Evolutionary conservation across 2,329 filamentous ascomycete genomes (phyloP).

Genomic region (Cryphonectria japonica): DNA sequence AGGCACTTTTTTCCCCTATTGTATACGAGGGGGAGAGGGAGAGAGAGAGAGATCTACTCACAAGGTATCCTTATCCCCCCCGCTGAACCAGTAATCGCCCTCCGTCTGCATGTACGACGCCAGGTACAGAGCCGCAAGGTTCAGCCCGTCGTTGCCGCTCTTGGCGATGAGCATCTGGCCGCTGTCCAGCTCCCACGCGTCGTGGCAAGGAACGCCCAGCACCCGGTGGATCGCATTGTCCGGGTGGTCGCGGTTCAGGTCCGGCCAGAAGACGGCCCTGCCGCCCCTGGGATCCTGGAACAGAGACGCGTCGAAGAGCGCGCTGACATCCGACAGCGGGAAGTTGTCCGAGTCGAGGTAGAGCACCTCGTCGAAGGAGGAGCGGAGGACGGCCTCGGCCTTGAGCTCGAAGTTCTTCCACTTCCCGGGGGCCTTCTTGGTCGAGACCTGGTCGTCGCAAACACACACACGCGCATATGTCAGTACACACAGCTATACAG

Average conservation of each 20-base stretch:
- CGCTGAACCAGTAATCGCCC: slow-evolving; percentile 28
- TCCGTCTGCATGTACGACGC: slow-evolving; percentile 27
- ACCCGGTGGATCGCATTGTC: slow-evolving; percentile 28
- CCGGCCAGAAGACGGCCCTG: slow-evolving; percentile 26
- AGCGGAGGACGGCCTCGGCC: slow-evolving; percentile 26
- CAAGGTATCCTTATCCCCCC: slow-evolving; percentile 29
- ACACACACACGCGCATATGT: background rate
- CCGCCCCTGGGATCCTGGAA: slow-evolving; percentile 21
- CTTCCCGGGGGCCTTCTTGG: slow-evolving; percentile 23
- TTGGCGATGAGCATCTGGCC: slow-evolving; percentile 28
- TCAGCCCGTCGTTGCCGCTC: slow-evolving; percentile 26
- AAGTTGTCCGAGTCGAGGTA: slow-evolving; percentile 30
- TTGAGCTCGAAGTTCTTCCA: slow-evolving; percentile 31
- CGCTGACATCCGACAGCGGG: slow-evolving; percentile 19
- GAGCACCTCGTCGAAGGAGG: slow-evolving; percentile 29
- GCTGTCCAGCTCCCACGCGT: slow-evolving; percentile 29
- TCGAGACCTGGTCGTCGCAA: slow-evolving; percentile 21
- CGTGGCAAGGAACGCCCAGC: slow-evolving; percentile 26
- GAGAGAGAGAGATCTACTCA: background rate
- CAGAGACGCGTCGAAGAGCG: slow-evolving; percentile 19
- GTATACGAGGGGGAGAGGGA: background rate
- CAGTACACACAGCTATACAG: background rate
- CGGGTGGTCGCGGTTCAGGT: slow-evolving; percentile 28
- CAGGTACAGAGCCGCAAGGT: slow-evolving; percentile 27
- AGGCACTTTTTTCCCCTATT: too few species aligned